Conservation (phyloP, 1,139 yeast species). For the Schizosaccharomyces versatilis region DNA sequence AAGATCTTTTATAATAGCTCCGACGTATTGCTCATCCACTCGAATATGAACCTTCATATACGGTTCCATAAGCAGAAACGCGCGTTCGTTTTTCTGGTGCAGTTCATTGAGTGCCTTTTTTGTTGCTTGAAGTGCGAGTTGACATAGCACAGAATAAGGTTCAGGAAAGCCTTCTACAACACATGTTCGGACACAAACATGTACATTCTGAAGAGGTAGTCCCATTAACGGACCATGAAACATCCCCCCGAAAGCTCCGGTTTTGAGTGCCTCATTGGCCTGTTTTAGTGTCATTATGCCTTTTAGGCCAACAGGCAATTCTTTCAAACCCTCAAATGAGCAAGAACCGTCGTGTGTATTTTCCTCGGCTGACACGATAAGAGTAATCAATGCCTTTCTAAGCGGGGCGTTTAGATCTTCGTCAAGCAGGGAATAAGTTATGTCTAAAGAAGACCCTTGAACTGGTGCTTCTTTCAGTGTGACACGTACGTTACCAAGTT, state of each 20-base stretch:
- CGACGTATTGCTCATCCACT: conserved; percentile 51
- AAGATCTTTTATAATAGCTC: conserved; percentile 63
- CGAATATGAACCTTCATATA: conserved; percentile 57
- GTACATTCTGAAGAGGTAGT: conserved; percentile 4
- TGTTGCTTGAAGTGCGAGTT: neutral
- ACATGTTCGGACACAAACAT: neutral
- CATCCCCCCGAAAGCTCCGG: conserved; percentile 3
- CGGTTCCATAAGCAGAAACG: conserved; percentile 43
- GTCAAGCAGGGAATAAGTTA: neutral
- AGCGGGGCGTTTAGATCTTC: neutral
- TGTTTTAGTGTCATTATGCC: conserved; percentile 24
- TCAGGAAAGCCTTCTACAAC: neutral
- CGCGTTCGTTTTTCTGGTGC: neutral
- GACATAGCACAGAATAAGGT: neutral
- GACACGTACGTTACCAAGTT: conserved; percentile 63
- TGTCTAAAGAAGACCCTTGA: neutral
- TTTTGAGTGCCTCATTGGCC: conserved; percentile 15
- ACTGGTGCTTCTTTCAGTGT: conserved; percentile 45
- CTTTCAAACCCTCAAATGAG: conserved; percentile 16
- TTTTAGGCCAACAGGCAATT: conserved; percentile 31
- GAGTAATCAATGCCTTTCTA: neutral
- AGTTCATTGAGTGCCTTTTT: neutral
- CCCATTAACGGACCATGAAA: conserved; percentile 4
- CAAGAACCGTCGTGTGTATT: conserved; percentile 4
- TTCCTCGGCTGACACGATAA: neutral